Base-by-base conservation (phyloP, 768 basidiomycete species). In the Lactifluus subvellereus region DNA sequence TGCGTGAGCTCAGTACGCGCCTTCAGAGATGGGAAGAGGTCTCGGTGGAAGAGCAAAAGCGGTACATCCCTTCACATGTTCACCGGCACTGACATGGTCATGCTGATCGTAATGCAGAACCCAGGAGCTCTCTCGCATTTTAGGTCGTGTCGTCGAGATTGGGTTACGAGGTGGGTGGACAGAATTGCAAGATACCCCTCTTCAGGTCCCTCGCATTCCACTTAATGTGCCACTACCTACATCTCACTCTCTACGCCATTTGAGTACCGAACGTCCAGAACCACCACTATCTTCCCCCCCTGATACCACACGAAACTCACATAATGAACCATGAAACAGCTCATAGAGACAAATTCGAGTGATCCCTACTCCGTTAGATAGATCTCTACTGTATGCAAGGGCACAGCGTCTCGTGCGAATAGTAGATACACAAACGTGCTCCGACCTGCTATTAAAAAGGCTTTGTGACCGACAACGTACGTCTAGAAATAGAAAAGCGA, bases 81-180 rank as follows among this genome's bases (percentile, higher is more conserved):
- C 16, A 20, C 32, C 37, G 7, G 14, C 18, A 10, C n/a, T 33
- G 64, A 8, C 42, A 27, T 59, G 43, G 9, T 6, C 20, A 8
- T 33, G 32, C 22, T 47, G 22, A 50, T 30, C 20, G 27, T 20
- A 11, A 32, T 3, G 32, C 53, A 88, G 89, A 70, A 84, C 83
- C 63, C 84, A 85, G 54, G 85, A 90, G 66, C 74, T 92, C n/a
- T 77, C 81, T 22, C 77, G 78, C 59, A 83, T 89, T 52, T 73
- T 91, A 45, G 79, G 86, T 56, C 80, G 84, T 20, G 75, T 91
- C 9, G 84, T 91, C 8, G 85, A 88, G 55, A 84, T 88, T 58
- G 86, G 87, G 1, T 66, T 86, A 53, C 77, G 82, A 43, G 80
- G 82, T 3, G 85, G 85, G 0, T 85, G 82, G 85, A 80, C 80